Evolutionary conservation across 1,284 basidiomycete genomes (phyloP).

Genomic region (Peniophora sp.): DNA sequence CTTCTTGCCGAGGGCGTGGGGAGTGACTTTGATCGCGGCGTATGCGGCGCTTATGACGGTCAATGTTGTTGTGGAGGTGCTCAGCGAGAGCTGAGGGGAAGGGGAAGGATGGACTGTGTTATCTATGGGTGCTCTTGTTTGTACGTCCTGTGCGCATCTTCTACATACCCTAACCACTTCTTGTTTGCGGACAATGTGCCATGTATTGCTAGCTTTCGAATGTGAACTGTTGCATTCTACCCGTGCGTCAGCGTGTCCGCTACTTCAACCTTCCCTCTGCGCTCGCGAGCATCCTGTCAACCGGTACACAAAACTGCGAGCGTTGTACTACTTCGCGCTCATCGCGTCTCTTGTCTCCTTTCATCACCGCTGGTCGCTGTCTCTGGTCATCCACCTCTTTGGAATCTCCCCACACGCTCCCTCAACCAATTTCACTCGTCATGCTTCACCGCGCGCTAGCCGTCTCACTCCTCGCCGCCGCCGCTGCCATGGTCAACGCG

Average conservation of each 20-base stretch:
- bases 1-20: conserved; percentile 74
- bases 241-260: neutral
- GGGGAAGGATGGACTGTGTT: neutral
- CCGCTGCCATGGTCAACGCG: neutral
- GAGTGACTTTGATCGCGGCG: conserved; percentile 65
- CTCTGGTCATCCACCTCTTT: neutral
- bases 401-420: too few species aligned
- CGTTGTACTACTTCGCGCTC: neutral
- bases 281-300: neutral
- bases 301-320: neutral
- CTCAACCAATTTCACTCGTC: neutral
- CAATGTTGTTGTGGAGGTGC: conserved; percentile 70
- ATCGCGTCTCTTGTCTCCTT: neutral
- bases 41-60: conserved; percentile 69
- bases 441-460: neutral
- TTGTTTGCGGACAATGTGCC: neutral
- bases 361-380: neutral
- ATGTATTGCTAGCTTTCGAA: neutral
- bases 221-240: neutral
- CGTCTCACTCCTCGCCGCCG: neutral
- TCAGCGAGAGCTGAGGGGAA: conserved; percentile 2
- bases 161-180: neutral
- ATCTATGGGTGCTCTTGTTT: too few species aligned
- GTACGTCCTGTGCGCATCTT: neutral
- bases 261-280: neutral